phyloP scores from a whole-genome alignment of 208 protist genomes.

The Trypanosoma mega region DNA sequence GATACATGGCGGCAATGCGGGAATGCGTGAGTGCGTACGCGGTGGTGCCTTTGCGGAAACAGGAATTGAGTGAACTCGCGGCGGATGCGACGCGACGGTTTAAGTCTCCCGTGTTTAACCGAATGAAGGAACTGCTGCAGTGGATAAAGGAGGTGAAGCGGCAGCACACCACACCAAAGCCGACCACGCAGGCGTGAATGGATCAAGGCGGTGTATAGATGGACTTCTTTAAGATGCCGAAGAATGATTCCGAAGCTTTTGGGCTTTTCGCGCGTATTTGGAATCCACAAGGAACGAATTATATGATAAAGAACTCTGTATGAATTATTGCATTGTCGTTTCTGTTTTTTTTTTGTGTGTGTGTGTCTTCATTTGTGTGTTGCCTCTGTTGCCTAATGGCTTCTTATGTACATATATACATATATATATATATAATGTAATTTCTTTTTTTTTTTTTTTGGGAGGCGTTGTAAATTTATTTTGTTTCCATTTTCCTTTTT shows the following conservation, averaged over 20 bases:
- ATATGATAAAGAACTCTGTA: too few relatives aligned
- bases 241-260: too few relatives aligned
- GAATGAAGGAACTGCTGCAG: conserved; percentile 84
- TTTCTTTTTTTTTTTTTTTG: conserved; percentile 1
- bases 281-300: too few relatives aligned
- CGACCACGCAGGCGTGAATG: not conserved
- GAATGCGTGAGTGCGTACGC: conserved; percentile 75
- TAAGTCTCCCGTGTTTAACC: conserved; percentile 84
- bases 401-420: too few relatives aligned
- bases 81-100: conserved; percentile 82
- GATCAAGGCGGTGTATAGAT: not conserved
- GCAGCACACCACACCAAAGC: conserved; percentile 2
- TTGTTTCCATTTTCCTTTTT: not conserved
- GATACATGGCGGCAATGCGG: conserved; percentile 53
- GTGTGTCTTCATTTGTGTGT: too few relatives aligned
- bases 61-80: conserved; percentile 64
- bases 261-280: too few relatives aligned
- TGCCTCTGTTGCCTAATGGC: too few relatives aligned
- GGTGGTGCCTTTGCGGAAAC: conserved; percentile 52
- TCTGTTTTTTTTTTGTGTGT: too few relatives aligned
- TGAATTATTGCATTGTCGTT: too few relatives aligned
- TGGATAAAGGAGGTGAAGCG: conserved; percentile 82
- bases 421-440: not conserved
- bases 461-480: not conserved
- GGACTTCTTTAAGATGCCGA: too few relatives aligned